Evolutionary conservation across 75 land plant genomes (phyloP), one percentile per base, ranked within the genome.

Genomic region (Picea glauca): DNA sequence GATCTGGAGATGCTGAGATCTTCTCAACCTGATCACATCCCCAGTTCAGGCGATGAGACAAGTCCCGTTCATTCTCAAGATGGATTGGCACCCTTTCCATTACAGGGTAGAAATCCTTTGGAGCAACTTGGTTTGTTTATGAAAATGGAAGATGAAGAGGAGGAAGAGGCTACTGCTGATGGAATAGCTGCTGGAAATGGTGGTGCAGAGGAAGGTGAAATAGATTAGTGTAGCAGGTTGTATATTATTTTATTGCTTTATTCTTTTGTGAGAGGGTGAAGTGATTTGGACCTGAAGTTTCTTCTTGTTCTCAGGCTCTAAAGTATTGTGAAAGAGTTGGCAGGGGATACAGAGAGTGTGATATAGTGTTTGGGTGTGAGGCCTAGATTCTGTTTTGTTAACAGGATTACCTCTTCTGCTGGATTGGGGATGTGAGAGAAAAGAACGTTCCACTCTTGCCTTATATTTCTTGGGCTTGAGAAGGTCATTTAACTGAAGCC

Each of bases 121-220:
- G 98, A 96, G 80, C 92, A 93, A 79, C 87, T 96, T 59, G 99
- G 99, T 54, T 81, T 96, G 32, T 96, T 80, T 80, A 96, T 94
- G 95, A 96, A 89, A 80, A 61, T 58, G 9, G 99, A 96, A 67
- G 98, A 96, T 13, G 98, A 94, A 17, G 98, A 94, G 1, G 99
- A 95, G 58, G 96, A 93, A 65, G 86, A 80, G 50, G 85, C 23
- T 62, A 72, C 59, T 15, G 72, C 62, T 15, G 31, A 13, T 75
- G 33, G 58, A 59, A 57, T 77, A 58, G 18, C 26, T n/a, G 59
- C 81, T 62, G 56, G 60, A 62, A 81, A 84, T 58, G 91, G 85
- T 87, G 81, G 76, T 13, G 46, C 43, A 2, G 91, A 89, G 79
- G 91, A 89, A 78, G 90, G 88, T 46, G 88, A 89, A 54, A 86